These are phyloP conservation scores for Lupinus albus DNA, from an alignment of 306 rosid species.

Conservation along the genomic window DNA sequence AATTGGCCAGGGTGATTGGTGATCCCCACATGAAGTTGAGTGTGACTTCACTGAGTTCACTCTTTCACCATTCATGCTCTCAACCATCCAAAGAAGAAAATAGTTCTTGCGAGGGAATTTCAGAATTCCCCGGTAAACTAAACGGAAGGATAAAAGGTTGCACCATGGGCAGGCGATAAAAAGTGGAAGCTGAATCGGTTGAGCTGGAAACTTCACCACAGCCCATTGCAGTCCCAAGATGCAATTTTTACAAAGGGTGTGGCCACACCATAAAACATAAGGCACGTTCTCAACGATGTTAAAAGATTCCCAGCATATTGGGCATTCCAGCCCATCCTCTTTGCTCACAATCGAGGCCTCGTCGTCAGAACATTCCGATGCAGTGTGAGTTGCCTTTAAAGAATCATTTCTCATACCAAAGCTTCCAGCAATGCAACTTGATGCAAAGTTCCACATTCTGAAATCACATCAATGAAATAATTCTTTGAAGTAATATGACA, in stretches of 20 bases:
- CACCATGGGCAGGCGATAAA: slow-evolving; percentile 98
- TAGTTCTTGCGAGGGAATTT: slow-evolving; percentile 90
- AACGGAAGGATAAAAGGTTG: slow-evolving; percentile 84
- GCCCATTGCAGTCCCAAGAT: slow-evolving; percentile 96
- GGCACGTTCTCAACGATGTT: slow-evolving; percentile 97
- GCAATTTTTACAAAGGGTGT: slow-evolving; percentile 97
- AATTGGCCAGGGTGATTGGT: slow-evolving; percentile 52
- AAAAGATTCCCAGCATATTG: slow-evolving; percentile 95
- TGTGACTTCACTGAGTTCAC: slow-evolving; percentile 50
- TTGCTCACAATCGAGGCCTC: slow-evolving; percentile 72
- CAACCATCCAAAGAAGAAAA: slow-evolving; percentile 99
- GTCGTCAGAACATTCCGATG: slow-evolving; percentile 86
- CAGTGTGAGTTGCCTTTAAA: slow-evolving; percentile 51
- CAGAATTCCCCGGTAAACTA: slow-evolving; percentile 79
- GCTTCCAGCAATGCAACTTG: slow-evolving; percentile 79
- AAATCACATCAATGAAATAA: slow-evolving; percentile 29
- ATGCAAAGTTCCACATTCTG: slow-evolving; percentile 88
- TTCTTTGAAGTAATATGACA: slow-evolving; percentile 4
- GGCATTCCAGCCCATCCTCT: slow-evolving; percentile 96
- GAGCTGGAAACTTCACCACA: slow-evolving; percentile 83
- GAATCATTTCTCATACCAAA: slow-evolving; percentile 57
- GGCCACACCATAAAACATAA: slow-evolving; percentile 97
- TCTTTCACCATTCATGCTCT: slow-evolving; percentile 92
- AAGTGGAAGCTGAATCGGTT: slow-evolving; percentile 94
- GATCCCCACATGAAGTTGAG: slow-evolving; percentile 61